Evolutionary conservation across 192 early-diverging fungal species (phyloP), one percentile per base, ranked within the genome.

Genomic region (Oehlia diaphana): DNA sequence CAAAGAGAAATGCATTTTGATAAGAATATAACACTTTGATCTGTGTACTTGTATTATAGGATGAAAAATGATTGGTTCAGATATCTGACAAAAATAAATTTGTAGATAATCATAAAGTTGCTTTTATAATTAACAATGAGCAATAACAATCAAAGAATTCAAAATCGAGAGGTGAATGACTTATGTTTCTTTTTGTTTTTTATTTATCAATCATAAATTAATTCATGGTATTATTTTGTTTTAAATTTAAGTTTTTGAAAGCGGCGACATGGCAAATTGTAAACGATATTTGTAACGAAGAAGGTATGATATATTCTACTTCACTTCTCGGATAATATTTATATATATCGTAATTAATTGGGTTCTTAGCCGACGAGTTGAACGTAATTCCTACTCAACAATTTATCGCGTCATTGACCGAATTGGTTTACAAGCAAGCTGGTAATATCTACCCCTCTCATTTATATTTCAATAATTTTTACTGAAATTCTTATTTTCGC

Each of bases 1-100:
- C 72, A 91, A 79, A 28, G 87, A 84, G 78, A 90, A 80, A 42
- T 82, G 77, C 86, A 88, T 47, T 47, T 47, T 47, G 44, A 47
- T 42, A 5, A 47, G 2, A 2, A 12, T 47, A 47, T 12, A 47
- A 9, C 0, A 47, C 9, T 12, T 47, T 47, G 39, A 42, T 47
- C 44, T 47, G 10, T 47, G 44, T 47, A 47, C 44, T 47, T 12
- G 44, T 47, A 12, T 47, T 31, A 12, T 42, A 42, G 39, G 5
- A 42, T 42, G 39, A 42, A 42, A 37, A 42, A 42, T 42, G 39
- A 53, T 16, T 53, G 50, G 13, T 16, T 58, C 50, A 58, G 14
- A 58, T 58, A 58, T 19, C 14, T 10, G 13, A 50, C 10, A 53
- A 53, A 3, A 53, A 53, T 16, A 53, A 53, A 14, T 2, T 50